phyloP scores from a whole-genome alignment of 441 rosid genomes.

The Euphorbia celastroides region DNA sequence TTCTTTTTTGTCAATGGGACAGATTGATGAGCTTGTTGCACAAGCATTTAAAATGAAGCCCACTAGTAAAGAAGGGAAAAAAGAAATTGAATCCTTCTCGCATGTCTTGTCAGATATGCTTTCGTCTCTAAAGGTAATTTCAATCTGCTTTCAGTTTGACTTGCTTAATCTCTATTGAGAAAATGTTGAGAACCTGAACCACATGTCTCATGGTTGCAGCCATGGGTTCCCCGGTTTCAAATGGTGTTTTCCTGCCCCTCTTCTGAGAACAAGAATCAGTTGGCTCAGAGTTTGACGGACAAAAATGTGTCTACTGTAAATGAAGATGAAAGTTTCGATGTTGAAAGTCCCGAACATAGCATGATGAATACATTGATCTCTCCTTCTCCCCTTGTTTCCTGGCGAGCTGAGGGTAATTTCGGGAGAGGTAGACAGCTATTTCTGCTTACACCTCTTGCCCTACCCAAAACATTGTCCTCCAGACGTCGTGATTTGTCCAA shows the following conservation, averaged over 20 bases:
- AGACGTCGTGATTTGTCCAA: constrained; percentile 35
- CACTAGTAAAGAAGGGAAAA: constrained; percentile 35
- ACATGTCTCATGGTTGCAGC: constrained; percentile 42
- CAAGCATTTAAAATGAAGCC: constrained; percentile 50
- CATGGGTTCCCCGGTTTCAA: constrained; percentile 72
- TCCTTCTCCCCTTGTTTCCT: constrained; percentile 88
- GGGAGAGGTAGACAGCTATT: constrained; percentile 71
- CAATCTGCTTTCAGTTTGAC: constrained; percentile 1
- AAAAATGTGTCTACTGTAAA: constrained; percentile 22
- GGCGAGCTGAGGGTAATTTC: constrained; percentile 60
- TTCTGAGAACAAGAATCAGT: constrained; percentile 21
- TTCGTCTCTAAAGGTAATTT: constrained; percentile 60
- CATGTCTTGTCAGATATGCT: constrained; percentile 51
- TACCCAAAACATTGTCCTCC: constrained; percentile 47
- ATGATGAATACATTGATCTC: constrained; percentile 53
- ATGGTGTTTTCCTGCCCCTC: constrained; percentile 30
- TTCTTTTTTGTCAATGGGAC: constrained; percentile 4
- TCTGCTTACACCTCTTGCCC: constrained; percentile 77
- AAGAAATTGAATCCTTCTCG: constrained; percentile 54
- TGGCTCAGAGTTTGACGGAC: constrained; percentile 20
- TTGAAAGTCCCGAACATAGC: constrained; percentile 59
- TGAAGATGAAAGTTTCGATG: constrained; percentile 32
- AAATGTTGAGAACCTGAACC: background rate
- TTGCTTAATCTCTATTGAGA: constrained; percentile 1
- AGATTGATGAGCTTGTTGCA: constrained; percentile 7